Conservation (phyloP, 306 rosid species). For the Cyclanthera cordifolia region DNA sequence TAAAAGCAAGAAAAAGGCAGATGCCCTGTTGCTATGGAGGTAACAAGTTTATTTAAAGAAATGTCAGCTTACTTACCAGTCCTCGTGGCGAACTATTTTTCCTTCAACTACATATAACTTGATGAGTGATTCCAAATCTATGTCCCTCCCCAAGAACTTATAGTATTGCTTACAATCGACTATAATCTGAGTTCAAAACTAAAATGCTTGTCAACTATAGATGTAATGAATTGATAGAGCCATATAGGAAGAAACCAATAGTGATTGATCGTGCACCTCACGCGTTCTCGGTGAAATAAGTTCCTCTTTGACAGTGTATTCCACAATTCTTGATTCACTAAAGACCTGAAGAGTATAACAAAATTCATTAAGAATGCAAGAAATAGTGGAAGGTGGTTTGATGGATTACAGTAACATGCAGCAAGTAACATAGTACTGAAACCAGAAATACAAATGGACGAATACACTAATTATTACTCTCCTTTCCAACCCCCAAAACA, state of each 20-base stretch:
- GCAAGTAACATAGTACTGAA: not conserved
- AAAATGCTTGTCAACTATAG: not conserved
- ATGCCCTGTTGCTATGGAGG: not conserved
- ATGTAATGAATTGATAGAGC: not conserved
- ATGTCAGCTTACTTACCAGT: conserved; percentile 37
- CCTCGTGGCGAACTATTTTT: conserved; percentile 72
- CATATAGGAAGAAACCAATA: not conserved
- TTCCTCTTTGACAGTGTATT: conserved; percentile 49
- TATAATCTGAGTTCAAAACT: conserved; percentile 35
- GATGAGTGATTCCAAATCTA: conserved; percentile 62
- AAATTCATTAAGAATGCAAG: not conserved
- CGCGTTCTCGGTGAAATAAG: conserved; percentile 50
- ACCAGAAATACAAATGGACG: not conserved
- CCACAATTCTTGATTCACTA: conserved; percentile 68
- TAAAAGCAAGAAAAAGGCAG: conserved; percentile 4
- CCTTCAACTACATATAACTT: conserved; percentile 53
- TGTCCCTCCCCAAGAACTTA: conserved; percentile 56
- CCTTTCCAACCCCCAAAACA: not conserved
- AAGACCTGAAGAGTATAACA: conserved; percentile 36
- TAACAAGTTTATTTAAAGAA: not conserved
- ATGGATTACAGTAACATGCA: not conserved
- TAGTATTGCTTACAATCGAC: conserved; percentile 61
- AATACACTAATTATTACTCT: not conserved
- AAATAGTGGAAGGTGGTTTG: not conserved
- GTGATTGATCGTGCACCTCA: conserved; percentile 38